Percentiles rank a stretch among this genome's conserved stretches.
phyloP scores from a whole-genome alignment of 345 rosid genomes.

The Brassica nigra region DNA sequence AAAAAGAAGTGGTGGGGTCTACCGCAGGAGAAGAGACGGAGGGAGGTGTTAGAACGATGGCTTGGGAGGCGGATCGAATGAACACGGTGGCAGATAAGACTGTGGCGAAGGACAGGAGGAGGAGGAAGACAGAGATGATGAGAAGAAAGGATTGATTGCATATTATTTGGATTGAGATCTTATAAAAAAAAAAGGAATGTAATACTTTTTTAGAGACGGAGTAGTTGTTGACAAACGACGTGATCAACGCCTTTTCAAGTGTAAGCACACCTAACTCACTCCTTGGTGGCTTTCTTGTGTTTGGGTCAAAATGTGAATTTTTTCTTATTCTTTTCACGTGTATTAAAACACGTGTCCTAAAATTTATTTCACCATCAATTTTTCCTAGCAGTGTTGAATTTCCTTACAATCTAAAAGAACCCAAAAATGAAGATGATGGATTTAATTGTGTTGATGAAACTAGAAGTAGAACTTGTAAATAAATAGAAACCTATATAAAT shows the following conservation, averaged over 20 bases:
- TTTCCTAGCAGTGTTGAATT: too few relatives aligned
- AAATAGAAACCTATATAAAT: too few relatives aligned
- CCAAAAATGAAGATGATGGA: too few relatives aligned
- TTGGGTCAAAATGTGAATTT: neutral
- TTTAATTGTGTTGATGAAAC: too few relatives aligned
- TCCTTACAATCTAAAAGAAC: too few relatives aligned
- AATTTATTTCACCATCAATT: too few relatives aligned
- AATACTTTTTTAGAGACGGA: neutral
- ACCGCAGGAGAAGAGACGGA: conserved; percentile 25
- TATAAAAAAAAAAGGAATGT: neutral
- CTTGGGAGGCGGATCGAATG: conserved; percentile 25
- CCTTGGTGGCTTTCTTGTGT: neutral
- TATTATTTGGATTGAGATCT: conserved; percentile 17
- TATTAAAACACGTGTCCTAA: too few relatives aligned
- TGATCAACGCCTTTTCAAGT: conserved; percentile 22
- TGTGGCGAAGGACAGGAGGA: conserved; percentile 7
- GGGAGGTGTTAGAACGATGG: conserved; percentile 14
- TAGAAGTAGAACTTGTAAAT: too few relatives aligned
- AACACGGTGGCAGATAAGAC: conserved; percentile 10
- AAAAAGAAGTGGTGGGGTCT: neutral
- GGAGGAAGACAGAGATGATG: conserved; percentile 19
- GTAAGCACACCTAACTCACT: neutral
- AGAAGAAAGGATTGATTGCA: conserved; percentile 29
- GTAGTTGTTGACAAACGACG: neutral
- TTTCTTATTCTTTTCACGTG: neutral